Conservation (phyloP, 768 basidiomycete genomes). For the Mrakia frigida region DNA sequence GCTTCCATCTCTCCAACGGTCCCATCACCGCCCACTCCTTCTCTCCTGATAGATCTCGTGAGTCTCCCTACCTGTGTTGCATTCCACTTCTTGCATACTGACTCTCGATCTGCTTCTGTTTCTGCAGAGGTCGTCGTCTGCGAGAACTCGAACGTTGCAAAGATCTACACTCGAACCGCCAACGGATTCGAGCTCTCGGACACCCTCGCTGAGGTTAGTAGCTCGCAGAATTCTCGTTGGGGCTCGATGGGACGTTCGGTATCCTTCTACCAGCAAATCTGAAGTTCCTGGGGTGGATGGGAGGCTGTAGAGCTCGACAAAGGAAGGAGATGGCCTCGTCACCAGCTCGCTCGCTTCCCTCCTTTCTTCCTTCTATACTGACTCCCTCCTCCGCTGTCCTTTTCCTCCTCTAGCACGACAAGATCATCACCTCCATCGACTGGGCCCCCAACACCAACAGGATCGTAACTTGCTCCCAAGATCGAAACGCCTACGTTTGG, state of each 20-base stretch:
- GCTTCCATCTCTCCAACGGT: constrained; percentile 65
- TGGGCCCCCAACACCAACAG: constrained; percentile 97
- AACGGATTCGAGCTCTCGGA: constrained; percentile 51
- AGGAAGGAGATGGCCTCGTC: not conserved
- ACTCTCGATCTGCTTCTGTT: constrained; percentile 22
- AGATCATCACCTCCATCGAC: constrained; percentile 93
- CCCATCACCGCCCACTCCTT: constrained; percentile 88
- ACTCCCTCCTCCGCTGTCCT: not conserved
- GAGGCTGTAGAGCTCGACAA: constrained; percentile 3
- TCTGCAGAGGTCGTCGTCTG: constrained; percentile 78
- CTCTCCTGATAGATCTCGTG: constrained; percentile 79
- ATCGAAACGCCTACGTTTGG: constrained; percentile 99
- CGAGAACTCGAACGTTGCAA: constrained; percentile 81
- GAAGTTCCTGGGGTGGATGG: not conserved
- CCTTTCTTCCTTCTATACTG: not conserved
- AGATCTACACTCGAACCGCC: constrained; percentile 60
- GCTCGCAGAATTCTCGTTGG: not conserved
- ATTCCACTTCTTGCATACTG: constrained; percentile 12
- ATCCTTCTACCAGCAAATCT: no score
- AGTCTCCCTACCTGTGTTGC: constrained; percentile 43
- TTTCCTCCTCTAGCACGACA: constrained; percentile 75
- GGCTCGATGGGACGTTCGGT: no score
- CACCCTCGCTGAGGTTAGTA: constrained; percentile 73
- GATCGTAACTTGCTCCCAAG: constrained; percentile 98
- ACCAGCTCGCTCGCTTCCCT: not conserved